A percentile compares a stretch with the other conserved stretches of the same genome.
These are phyloP conservation scores for Colletotrichum echinochloae DNA, from an alignment of 2,329 filamentous ascomycete genomes.

Conservation along the genomic window DNA sequence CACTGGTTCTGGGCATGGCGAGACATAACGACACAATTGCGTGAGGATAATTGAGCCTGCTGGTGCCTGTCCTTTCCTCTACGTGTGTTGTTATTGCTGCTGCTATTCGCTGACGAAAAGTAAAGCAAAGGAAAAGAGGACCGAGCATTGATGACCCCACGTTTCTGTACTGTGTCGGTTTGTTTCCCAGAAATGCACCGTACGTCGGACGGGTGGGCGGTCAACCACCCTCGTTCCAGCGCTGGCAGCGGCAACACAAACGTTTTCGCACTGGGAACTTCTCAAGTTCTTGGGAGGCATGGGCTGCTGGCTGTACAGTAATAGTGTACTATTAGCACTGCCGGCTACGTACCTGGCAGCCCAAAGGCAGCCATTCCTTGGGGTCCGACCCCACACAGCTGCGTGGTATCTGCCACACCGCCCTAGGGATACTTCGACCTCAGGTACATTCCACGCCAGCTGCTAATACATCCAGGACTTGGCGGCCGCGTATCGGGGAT, in stretches of 20 bases:
- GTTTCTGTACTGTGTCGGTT: neutral
- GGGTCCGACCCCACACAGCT: neutral
- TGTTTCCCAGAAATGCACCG: neutral
- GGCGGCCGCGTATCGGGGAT: slow-evolving; percentile 17
- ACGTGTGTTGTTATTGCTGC: neutral
- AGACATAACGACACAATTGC: slow-evolving; percentile 1
- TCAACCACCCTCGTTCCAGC: neutral
- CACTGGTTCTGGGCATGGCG: neutral
- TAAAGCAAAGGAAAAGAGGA: neutral
- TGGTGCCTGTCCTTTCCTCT: neutral
- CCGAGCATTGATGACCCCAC: neutral
- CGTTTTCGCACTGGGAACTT: neutral
- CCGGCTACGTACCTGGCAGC: slow-evolving; percentile 22
- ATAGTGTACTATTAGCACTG: neutral
- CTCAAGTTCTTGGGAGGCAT: neutral
- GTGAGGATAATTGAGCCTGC: neutral
- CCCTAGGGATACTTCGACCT: slow-evolving; percentile 6
- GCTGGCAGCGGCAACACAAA: neutral
- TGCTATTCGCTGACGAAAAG: neutral
- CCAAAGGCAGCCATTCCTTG: neutral
- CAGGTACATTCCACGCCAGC: slow-evolving; percentile 6
- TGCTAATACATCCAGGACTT: neutral
- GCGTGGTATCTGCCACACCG: slow-evolving; percentile 24
- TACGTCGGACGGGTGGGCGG: neutral
- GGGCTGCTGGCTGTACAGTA: too few species aligned